phyloP scores from a whole-genome alignment of 129 eudicot genomes.

The Logfia minima region DNA sequence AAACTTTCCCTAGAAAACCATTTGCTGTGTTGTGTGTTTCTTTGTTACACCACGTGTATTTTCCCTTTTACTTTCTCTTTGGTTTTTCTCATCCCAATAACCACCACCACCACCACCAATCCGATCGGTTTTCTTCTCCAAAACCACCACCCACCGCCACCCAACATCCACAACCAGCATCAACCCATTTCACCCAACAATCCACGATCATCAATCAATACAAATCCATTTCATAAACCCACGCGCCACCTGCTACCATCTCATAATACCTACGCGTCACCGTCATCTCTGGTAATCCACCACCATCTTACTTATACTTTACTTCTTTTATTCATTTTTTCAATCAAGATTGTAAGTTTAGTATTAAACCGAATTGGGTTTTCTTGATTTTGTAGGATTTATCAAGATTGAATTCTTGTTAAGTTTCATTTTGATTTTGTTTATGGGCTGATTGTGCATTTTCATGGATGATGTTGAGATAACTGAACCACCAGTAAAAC shows the following conservation, averaged over 20 bases:
- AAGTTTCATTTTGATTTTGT: slow-evolving; percentile 52
- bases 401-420: neutral
- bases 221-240: neutral
- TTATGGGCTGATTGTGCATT: slow-evolving; percentile 57
- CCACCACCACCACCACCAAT: slow-evolving; percentile 11
- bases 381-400: slow-evolving; percentile 2
- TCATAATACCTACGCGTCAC: slow-evolving; percentile 1
- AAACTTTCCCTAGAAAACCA: neutral
- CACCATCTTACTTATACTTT: neutral
- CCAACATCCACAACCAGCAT: slow-evolving; percentile 2
- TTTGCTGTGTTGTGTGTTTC: slow-evolving; percentile 28
- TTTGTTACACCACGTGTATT: slow-evolving; percentile 29
- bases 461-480: slow-evolving; percentile 36
- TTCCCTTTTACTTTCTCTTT: slow-evolving; percentile 14
- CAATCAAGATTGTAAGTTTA: neutral
- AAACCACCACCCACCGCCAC: slow-evolving; percentile 20
- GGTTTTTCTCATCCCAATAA: slow-evolving; percentile 8
- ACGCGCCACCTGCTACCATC: neutral
- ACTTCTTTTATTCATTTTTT: neutral
- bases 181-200: neutral
- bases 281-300: slow-evolving; percentile 14
- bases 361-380: neutral
- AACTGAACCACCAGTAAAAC: slow-evolving; percentile 72
- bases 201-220: neutral
- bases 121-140: slow-evolving; percentile 16